These are phyloP conservation scores for Saksenaea vasiformis DNA, from an alignment of 371 early-diverging fungal species.

Conservation along the genomic window DNA sequence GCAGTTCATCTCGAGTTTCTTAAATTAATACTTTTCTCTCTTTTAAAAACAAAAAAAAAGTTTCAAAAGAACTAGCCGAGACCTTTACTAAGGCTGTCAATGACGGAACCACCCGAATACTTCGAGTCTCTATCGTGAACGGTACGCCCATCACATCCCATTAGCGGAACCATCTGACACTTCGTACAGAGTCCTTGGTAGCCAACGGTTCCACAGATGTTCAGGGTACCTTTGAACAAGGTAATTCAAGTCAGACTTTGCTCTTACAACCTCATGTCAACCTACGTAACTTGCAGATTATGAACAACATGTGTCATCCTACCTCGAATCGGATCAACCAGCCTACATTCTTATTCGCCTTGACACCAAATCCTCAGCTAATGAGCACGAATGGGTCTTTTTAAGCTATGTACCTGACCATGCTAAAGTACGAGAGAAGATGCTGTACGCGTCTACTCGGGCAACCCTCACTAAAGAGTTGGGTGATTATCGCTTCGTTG, in stretches of 20 bases:
- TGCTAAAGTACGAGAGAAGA: slow-evolving; percentile 83
- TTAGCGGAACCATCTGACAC: not conserved
- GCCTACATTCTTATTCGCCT: slow-evolving; percentile 70
- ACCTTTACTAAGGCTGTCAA: slow-evolving; percentile 48
- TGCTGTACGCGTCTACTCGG: slow-evolving; percentile 85
- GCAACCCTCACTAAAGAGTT: slow-evolving; percentile 76
- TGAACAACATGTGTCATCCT: slow-evolving; percentile 34
- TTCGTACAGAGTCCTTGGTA: slow-evolving; percentile 41
- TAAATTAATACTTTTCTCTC: not conserved
- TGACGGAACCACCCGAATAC: slow-evolving; percentile 37
- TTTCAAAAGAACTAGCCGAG: slow-evolving; percentile 53
- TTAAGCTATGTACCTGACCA: slow-evolving; percentile 79
- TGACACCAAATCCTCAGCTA: slow-evolving; percentile 49
- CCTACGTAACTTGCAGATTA: slow-evolving; percentile 44
- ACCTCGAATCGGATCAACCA: slow-evolving; percentile 61
- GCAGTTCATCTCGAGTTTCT: not conserved
- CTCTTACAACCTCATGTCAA: not conserved
- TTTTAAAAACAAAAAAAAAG: slow-evolving; percentile 32
- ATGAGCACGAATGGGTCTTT: slow-evolving; percentile 73
- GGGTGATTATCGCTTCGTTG: slow-evolving; percentile 78
- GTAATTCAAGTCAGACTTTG: slow-evolving; percentile 21
- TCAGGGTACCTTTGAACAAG: slow-evolving; percentile 59
- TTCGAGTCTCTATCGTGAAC: slow-evolving; percentile 51
- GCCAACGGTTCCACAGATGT: slow-evolving; percentile 48
- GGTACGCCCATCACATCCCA: slow-evolving; percentile 27